Evolutionary conservation across 306 rosid genomes (phyloP).

Genomic region (Bauhinia variegata): DNA sequence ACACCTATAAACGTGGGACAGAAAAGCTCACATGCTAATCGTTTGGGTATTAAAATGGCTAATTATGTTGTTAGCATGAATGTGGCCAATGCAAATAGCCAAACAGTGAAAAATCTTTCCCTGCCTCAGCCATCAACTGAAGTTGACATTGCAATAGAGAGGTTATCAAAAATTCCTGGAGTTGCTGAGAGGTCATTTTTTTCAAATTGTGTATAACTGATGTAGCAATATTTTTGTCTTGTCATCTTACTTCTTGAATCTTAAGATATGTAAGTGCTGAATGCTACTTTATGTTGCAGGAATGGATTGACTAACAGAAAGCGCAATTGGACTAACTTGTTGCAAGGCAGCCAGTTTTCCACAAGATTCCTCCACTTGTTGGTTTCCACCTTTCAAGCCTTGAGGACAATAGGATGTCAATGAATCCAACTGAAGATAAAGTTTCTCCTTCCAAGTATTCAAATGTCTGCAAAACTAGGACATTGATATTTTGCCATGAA

Average conservation of each 20-base stretch:
- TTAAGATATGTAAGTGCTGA: neutral
- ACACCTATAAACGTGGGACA: neutral
- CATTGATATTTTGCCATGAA: constrained; percentile 33
- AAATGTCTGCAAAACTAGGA: constrained; percentile 18
- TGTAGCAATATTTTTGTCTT: neutral
- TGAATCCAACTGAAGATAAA: constrained; percentile 16
- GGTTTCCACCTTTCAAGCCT: constrained; percentile 30
- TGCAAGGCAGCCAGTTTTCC: constrained; percentile 14
- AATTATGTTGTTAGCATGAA: neutral
- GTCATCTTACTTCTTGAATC: neutral
- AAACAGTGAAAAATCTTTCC: constrained; percentile 14
- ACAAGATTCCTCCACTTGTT: constrained; percentile 14
- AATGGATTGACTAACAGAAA: constrained; percentile 32
- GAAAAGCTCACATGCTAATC: constrained; percentile 23
- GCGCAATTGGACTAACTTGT: constrained; percentile 22
- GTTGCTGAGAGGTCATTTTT: constrained; percentile 43
- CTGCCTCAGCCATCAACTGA: constrained; percentile 11
- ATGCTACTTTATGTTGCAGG: constrained; percentile 24
- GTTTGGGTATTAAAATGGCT: constrained; percentile 26
- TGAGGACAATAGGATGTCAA: constrained; percentile 21
- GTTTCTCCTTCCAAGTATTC: constrained; percentile 30
- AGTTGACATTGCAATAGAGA: constrained; percentile 3
- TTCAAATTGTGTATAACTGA: neutral
- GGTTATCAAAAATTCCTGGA: constrained; percentile 30
- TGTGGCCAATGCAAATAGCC: constrained; percentile 17